Percentiles rank a stretch among this genome's conserved stretches.
Evolutionary conservation across 345 rosid species (phyloP).

Genomic region (Arabidopsis arenosa): DNA sequence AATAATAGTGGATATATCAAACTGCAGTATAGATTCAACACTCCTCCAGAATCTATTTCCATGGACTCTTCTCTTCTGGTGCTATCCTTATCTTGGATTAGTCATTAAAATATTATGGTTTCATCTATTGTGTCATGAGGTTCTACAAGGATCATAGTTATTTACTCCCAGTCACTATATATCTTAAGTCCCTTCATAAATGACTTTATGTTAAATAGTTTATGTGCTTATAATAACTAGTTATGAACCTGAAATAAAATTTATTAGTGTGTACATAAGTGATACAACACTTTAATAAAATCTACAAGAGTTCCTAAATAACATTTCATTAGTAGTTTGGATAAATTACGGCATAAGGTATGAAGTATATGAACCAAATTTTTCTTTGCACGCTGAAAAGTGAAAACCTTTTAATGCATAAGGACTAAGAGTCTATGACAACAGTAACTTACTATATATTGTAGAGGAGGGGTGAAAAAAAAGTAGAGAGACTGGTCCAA

Average conservation of each 20-base stretch:
- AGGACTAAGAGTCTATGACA: constrained; percentile 31
- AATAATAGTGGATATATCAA: background rate
- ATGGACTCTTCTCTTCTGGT: background rate
- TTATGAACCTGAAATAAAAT: background rate
- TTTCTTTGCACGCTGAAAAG: constrained; percentile 12
- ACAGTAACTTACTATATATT: constrained; percentile 30
- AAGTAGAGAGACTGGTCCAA: constrained; percentile 35
- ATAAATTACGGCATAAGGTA: background rate
- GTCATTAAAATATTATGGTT: background rate
- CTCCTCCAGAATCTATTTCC: background rate
- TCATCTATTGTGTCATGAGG: background rate
- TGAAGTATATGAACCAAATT: background rate
- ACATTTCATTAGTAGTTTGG: background rate
- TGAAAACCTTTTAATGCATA: constrained; percentile 26
- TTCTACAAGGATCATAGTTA: background rate
- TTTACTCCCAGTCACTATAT: background rate
- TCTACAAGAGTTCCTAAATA: background rate
- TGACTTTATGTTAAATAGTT: constrained; percentile 7
- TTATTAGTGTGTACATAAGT: background rate
- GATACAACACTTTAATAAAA: background rate
- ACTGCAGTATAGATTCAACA: background rate
- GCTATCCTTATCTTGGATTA: background rate
- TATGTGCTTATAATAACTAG: background rate
- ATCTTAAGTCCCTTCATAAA: background rate
- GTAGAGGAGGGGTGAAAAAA: constrained; percentile 4